Evolutionary conservation across 2,329 filamentous ascomycete genomes (phyloP).

Genomic region (Parascedosporium putredinis): DNA sequence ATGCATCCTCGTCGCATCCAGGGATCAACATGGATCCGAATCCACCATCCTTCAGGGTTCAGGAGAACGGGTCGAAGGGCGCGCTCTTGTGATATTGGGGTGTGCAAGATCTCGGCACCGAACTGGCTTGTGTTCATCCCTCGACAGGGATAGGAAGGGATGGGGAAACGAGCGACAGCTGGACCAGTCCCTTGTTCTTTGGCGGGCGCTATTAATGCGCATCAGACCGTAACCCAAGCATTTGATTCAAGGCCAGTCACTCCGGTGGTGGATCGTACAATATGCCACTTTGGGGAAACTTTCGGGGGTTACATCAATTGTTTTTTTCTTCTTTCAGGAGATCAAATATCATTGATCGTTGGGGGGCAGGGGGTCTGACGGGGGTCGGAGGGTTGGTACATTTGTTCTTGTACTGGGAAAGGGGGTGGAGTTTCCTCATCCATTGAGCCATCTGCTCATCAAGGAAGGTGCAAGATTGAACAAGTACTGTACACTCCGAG

Average conservation of each 20-base stretch:
- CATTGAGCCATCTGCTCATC: too few relatives aligned
- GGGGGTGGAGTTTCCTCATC: too few relatives aligned
- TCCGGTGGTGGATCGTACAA: not conserved
- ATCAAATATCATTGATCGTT: not conserved
- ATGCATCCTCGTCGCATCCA: too few relatives aligned
- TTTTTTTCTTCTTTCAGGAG: not conserved
- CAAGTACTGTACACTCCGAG: too few relatives aligned
- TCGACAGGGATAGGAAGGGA: not conserved
- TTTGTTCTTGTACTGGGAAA: not conserved
- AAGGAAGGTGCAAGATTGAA: too few relatives aligned
- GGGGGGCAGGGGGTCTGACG: not conserved
- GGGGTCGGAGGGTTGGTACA: not conserved
- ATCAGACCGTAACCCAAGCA: not conserved
- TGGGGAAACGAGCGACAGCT: not conserved
- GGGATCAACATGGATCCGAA: too few relatives aligned
- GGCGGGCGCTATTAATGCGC: constrained; percentile 2
- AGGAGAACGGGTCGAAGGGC: too few relatives aligned
- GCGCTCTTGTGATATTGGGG: too few relatives aligned
- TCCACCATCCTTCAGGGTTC: too few relatives aligned
- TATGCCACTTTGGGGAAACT: not conserved
- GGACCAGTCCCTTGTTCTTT: not conserved
- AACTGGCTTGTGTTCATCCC: too few relatives aligned
- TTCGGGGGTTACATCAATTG: not conserved
- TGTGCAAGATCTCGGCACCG: too few relatives aligned
- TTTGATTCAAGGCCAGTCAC: not conserved